phyloP scores from a whole-genome alignment of 495 filamentous ascomycete species.

The Tuber borchii region DNA sequence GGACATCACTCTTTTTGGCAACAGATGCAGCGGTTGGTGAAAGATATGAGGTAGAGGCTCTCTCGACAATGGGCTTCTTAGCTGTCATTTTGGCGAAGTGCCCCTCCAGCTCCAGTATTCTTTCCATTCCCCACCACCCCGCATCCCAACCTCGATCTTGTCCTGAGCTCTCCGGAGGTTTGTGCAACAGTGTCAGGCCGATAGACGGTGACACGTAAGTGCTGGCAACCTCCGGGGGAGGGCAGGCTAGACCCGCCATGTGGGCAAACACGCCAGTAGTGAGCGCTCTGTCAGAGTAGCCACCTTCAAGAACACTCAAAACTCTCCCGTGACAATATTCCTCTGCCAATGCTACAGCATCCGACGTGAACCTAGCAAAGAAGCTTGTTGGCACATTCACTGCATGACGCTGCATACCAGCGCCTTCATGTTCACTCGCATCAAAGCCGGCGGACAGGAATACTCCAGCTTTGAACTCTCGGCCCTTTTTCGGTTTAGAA shows the following conservation, averaged over 20 bases:
- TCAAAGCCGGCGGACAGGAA: slow-evolving; percentile 96
- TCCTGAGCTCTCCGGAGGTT: slow-evolving; percentile 41
- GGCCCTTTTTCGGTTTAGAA: slow-evolving; percentile 47
- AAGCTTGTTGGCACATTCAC: slow-evolving; percentile 96
- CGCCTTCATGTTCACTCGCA: slow-evolving; percentile 87
- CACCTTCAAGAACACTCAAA: slow-evolving; percentile 89
- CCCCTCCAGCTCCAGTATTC: slow-evolving; percentile 30
- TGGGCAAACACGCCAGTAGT: slow-evolving; percentile 84
- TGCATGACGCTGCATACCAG: slow-evolving; percentile 86
- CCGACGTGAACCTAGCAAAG: slow-evolving; percentile 80
- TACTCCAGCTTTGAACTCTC: slow-evolving; percentile 69
- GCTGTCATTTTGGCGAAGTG: slow-evolving; percentile 39
- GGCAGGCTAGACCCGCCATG: slow-evolving; percentile 65
- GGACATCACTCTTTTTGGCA: slow-evolving; percentile 49
- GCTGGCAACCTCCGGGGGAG: slow-evolving; percentile 45
- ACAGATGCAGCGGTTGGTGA: slow-evolving; percentile 63
- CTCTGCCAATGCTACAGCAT: slow-evolving; percentile 72
- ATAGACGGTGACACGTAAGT: slow-evolving; percentile 42
- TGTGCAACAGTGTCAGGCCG: slow-evolving; percentile 53
- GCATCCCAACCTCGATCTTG: slow-evolving; percentile 37
- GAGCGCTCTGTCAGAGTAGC: slow-evolving; percentile 86
- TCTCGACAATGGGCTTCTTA: slow-evolving; percentile 58
- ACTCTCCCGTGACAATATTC: slow-evolving; percentile 81
- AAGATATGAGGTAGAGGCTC: slow-evolving; percentile 67
- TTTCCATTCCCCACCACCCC: slow-evolving; percentile 36